These are phyloP conservation scores for Ustilago xerochloae DNA, from an alignment of 1,284 basidiomycete genomes.

Conservation along the genomic window DNA sequence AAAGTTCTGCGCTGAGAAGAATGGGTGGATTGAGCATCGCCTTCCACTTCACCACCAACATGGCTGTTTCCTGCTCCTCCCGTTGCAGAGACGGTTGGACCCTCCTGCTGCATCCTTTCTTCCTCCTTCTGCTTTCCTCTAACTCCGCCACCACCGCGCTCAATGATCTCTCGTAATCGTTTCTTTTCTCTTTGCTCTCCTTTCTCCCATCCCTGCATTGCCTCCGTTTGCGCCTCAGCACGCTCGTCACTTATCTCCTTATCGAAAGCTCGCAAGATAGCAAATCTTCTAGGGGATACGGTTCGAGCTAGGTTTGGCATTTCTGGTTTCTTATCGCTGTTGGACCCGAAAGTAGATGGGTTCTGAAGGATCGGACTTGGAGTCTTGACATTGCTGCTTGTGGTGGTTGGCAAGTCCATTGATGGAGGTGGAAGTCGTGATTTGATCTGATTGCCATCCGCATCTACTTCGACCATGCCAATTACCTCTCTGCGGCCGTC, in stretches of 20 bases:
- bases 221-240: slow-evolving; percentile 26
- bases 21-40: slow-evolving; percentile 27
- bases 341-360: slow-evolving; percentile 5
- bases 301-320: slow-evolving; percentile 21
- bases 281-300: slow-evolving; percentile 19
- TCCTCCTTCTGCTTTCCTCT: neutral
- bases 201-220: slow-evolving; percentile 30
- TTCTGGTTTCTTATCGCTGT: slow-evolving; percentile 6
- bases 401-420: slow-evolving; percentile 32
- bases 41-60: neutral
- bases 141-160: slow-evolving; percentile 5
- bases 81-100: neutral
- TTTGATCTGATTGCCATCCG: slow-evolving; percentile 23
- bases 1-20: slow-evolving; percentile 28
- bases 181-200: slow-evolving; percentile 26
- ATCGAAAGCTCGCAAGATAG: slow-evolving; percentile 28
- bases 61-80: neutral
- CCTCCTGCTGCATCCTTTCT: neutral
- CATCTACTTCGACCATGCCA: neutral
- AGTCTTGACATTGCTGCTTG: neutral
- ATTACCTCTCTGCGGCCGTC: neutral
- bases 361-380: slow-evolving; percentile 18
- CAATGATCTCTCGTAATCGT: slow-evolving; percentile 22
- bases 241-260: slow-evolving; percentile 36
- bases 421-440: slow-evolving; percentile 31